These are phyloP conservation scores for Fusarium nisikadoi DNA, from an alignment of 2,329 filamentous ascomycete species.

Conservation along the genomic window DNA sequence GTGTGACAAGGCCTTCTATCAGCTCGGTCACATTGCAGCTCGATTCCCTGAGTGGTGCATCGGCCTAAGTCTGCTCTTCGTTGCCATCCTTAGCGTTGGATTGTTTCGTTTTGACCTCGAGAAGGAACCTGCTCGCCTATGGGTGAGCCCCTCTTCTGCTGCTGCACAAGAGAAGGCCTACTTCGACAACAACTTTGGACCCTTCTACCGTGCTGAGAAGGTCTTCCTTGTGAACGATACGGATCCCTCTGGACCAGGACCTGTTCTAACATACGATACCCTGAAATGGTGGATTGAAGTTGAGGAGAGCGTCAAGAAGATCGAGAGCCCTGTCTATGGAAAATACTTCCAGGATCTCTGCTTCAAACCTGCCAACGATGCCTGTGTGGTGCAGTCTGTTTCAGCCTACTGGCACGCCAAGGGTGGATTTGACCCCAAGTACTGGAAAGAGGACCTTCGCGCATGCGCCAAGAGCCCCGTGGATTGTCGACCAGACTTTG, in stretches of 20 bases:
- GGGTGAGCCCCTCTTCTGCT: slow-evolving; percentile 94
- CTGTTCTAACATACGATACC: slow-evolving; percentile 89
- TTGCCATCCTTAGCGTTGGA: slow-evolving; percentile 83
- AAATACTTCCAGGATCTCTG: slow-evolving; percentile 85
- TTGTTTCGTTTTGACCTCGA: slow-evolving; percentile 93
- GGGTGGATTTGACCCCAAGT: slow-evolving; percentile 51
- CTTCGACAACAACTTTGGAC: slow-evolving; percentile 92
- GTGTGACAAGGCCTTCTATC: slow-evolving; percentile 83
- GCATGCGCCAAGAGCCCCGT: slow-evolving; percentile 84
- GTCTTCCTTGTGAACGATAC: slow-evolving; percentile 94
- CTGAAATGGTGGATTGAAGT: slow-evolving; percentile 94
- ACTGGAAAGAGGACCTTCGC: slow-evolving; percentile 78
- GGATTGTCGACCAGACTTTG: slow-evolving; percentile 86
- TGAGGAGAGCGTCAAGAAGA: slow-evolving; percentile 77
- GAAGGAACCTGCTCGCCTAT: slow-evolving; percentile 87
- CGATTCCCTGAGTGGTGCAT: slow-evolving; percentile 89
- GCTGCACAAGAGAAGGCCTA: slow-evolving; percentile 94
- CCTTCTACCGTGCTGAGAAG: slow-evolving; percentile 95
- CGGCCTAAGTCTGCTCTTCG: slow-evolving; percentile 75
- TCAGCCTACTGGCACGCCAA: slow-evolving; percentile 85
- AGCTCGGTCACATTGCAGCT: slow-evolving; percentile 82
- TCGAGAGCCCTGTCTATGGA: slow-evolving; percentile 76
- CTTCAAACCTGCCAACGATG: slow-evolving; percentile 90
- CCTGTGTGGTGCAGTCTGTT: slow-evolving; percentile 93
- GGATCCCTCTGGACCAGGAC: slow-evolving; percentile 68